phyloP scores from a whole-genome alignment of 2,329 filamentous ascomycete genomes.

The Albifimbria verrucaria region DNA sequence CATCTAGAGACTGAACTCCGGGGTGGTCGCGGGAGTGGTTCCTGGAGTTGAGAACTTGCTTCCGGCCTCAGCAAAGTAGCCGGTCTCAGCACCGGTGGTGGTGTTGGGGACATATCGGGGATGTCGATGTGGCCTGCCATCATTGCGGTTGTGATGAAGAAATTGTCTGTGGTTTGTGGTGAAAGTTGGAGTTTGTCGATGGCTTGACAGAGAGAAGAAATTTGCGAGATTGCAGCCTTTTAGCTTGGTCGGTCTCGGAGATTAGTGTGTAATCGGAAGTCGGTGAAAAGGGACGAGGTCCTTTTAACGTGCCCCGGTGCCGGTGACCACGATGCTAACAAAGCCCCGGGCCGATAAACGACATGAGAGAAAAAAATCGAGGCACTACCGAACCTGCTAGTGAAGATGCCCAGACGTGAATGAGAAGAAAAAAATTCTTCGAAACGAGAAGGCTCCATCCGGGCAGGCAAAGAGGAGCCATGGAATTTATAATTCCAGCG shows the following conservation, averaged over 20 bases:
- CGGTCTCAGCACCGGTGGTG: slow-evolving; percentile 9
- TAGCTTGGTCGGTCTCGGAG: background rate
- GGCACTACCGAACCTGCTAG: background rate
- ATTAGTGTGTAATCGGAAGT: background rate
- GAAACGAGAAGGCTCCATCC: background rate
- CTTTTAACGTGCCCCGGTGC: no score
- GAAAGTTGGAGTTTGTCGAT: background rate
- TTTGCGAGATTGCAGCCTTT: no score
- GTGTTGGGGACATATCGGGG: slow-evolving; percentile 10
- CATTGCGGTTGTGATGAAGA: background rate
- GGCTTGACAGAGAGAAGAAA: no score
- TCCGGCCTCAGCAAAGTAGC: slow-evolving; percentile 14
- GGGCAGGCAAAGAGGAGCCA: background rate
- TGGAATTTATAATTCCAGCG: background rate
- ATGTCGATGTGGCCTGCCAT: slow-evolving; percentile 7
- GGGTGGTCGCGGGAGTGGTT: slow-evolving; percentile 17
- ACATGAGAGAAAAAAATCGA: no score
- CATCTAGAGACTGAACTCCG: slow-evolving; percentile 11
- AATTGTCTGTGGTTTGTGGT: background rate
- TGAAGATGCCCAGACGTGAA: background rate
- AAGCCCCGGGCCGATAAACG: background rate
- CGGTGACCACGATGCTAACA: background rate
- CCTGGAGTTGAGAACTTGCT: slow-evolving; percentile 19
- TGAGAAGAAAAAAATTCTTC: background rate
- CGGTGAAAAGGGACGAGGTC: background rate